Evolutionary conservation across 2,329 filamentous ascomycete species (phyloP).

Genomic region (Parafenestella ontariensis): DNA sequence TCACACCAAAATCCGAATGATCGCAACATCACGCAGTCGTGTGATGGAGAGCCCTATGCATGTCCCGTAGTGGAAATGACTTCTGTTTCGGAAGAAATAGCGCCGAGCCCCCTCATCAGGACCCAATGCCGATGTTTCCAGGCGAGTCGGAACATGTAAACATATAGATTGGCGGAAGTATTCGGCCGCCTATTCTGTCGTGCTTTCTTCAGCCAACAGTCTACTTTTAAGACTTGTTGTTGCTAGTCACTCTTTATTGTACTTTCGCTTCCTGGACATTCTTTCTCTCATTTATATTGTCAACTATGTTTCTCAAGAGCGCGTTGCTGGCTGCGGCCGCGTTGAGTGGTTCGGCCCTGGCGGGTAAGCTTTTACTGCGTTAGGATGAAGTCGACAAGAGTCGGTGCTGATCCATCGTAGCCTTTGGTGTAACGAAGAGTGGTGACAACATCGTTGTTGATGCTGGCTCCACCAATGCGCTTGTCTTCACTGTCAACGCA

Average conservation of each 20-base stretch:
- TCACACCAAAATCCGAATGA: neutral
- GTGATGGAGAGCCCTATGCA: neutral
- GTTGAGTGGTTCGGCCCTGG: slow-evolving; percentile 35
- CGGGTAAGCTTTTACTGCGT: slow-evolving; percentile 14
- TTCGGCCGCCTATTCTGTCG: neutral
- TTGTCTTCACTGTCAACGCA: slow-evolving; percentile 47
- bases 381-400: neutral
- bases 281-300: neutral
- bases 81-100: slow-evolving; percentile 25
- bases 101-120: slow-evolving; percentile 17
- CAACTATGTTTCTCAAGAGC: slow-evolving; percentile 36
- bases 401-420: slow-evolving; percentile 10
- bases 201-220: neutral
- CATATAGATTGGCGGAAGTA: slow-evolving; percentile 10
- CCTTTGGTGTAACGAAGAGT: slow-evolving; percentile 46
- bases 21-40: neutral
- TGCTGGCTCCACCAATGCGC: slow-evolving; percentile 40
- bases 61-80: slow-evolving; percentile 24
- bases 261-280: slow-evolving; percentile 1
- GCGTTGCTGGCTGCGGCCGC: slow-evolving; percentile 34
- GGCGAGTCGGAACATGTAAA: slow-evolving; percentile 1
- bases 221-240: neutral
- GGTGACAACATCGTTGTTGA: slow-evolving; percentile 43
- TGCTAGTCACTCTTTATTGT: neutral
- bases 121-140: slow-evolving; percentile 1